phyloP scores from a whole-genome alignment of 2,329 filamentous ascomycete genomes.

The Hypoxylon sp. region DNA sequence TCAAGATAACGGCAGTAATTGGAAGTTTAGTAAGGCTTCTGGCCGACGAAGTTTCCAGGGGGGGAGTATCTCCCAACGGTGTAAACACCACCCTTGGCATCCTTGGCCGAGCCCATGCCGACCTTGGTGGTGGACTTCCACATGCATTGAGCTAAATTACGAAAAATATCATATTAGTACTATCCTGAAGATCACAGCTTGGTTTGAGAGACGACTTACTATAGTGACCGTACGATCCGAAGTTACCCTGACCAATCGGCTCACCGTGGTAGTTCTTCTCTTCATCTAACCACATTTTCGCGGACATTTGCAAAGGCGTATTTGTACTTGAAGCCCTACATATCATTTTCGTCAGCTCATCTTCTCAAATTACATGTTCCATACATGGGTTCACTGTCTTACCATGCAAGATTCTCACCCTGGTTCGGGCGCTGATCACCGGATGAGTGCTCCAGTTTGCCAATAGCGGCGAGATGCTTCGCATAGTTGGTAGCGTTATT shows the following conservation, averaged over 20 bases:
- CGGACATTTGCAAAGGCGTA: slow-evolving; percentile 47
- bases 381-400: slow-evolving; percentile 30
- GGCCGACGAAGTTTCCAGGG: slow-evolving; percentile 47
- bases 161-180: slow-evolving; percentile 20
- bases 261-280: slow-evolving; percentile 55
- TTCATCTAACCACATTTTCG: slow-evolving; percentile 56
- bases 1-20: not conserved
- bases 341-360: not conserved
- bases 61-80: slow-evolving; percentile 50
- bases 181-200: not conserved
- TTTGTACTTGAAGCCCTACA: slow-evolving; percentile 40
- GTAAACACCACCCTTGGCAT: slow-evolving; percentile 47
- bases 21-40: slow-evolving; percentile 48
- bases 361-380: not conserved
- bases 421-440: slow-evolving; percentile 50
- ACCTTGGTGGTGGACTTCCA: slow-evolving; percentile 52
- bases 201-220: slow-evolving; percentile 46
- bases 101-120: slow-evolving; percentile 48
- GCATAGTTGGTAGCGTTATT: slow-evolving; percentile 52
- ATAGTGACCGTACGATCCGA: slow-evolving; percentile 55
- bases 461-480: slow-evolving; percentile 51
- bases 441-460: slow-evolving; percentile 52
- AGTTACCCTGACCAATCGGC: slow-evolving; percentile 55
- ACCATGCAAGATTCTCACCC: slow-evolving; percentile 57
- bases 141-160: slow-evolving; percentile 50